Conservation (phyloP, 805 yeast species). For the Wickerhamiella slavikovae region DNA sequence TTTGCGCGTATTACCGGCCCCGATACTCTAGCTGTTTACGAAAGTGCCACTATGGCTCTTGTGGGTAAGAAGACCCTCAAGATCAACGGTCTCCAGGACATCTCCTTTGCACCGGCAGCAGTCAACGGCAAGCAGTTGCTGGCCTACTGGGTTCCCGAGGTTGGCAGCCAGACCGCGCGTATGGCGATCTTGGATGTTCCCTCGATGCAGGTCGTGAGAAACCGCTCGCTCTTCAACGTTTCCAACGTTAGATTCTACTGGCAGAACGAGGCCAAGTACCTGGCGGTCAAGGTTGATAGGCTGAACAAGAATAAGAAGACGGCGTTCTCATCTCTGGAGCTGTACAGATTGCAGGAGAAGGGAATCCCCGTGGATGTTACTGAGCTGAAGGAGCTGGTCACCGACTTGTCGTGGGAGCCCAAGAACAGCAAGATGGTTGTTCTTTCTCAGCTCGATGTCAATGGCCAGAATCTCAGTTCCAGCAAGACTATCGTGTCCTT, state of each 20-base stretch:
- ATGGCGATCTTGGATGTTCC: conserved; percentile 81
- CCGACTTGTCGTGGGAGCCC: conserved; percentile 93
- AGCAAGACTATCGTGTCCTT: conserved; percentile 40
- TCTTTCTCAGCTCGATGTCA: conserved; percentile 33
- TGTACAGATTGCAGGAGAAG: conserved; percentile 70
- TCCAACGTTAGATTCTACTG: conserved; percentile 78
- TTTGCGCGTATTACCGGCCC: conserved; percentile 92
- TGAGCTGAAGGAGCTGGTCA: conserved; percentile 75
- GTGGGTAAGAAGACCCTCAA: conserved; percentile 72
- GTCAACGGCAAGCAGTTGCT: conserved; percentile 46
- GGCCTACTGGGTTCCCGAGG: conserved; percentile 95
- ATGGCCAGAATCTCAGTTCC: conserved; percentile 7
- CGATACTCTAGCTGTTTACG: conserved; percentile 71
- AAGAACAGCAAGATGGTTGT: conserved; percentile 68
- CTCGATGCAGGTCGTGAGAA: conserved; percentile 61
- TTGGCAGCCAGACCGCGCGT: conserved; percentile 79
- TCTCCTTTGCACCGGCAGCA: conserved; percentile 87
- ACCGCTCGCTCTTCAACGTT: conserved; percentile 87
- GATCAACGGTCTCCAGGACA: conserved; percentile 69
- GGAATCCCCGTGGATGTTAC: conserved; percentile 88
- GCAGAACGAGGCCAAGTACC: conserved; percentile 69
- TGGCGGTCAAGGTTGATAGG: conserved; percentile 91
- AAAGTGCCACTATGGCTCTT: conserved; percentile 54
- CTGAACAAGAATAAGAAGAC: conserved; percentile 92
- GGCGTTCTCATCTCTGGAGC: conserved; percentile 73